Evolutionary conservation across 2,329 filamentous ascomycete genomes (phyloP).

Genomic region (Epichloe bromicola): DNA sequence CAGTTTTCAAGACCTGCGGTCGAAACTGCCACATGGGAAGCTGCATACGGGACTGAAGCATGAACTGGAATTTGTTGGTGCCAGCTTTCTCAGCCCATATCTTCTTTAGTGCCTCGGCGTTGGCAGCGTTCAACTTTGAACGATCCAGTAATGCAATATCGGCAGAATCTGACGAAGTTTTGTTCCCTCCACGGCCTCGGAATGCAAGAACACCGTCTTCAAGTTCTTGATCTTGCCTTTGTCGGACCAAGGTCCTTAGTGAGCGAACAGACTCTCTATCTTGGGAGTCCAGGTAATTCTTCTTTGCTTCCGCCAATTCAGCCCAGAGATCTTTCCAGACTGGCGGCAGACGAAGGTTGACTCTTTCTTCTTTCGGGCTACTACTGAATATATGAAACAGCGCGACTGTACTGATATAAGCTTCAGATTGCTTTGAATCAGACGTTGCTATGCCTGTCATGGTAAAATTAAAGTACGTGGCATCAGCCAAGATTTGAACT

Average conservation of each 20-base stretch:
- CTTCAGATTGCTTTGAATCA: constrained; percentile 70
- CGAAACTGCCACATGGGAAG: constrained; percentile 85
- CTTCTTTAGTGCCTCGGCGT: constrained; percentile 37
- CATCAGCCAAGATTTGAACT: constrained; percentile 31
- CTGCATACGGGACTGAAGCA: constrained; percentile 66
- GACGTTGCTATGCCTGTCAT: constrained; percentile 67
- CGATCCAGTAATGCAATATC: constrained; percentile 37
- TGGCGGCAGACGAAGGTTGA: constrained; percentile 62
- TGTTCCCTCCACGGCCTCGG: constrained; percentile 41
- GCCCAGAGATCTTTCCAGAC: constrained; percentile 78
- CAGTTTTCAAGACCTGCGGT: constrained; percentile 60
- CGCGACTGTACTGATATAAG: constrained; percentile 68
- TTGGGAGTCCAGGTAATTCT: constrained; percentile 52
- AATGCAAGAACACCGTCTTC: constrained; percentile 70
- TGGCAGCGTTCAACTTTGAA: constrained; percentile 23
- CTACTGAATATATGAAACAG: constrained; percentile 70
- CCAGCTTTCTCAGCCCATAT: constrained; percentile 47
- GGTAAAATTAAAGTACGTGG: constrained; percentile 49
- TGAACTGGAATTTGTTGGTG: constrained; percentile 55
- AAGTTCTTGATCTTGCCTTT: constrained; percentile 54
- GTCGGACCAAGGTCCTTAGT: constrained; percentile 57
- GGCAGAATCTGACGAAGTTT: constrained; percentile 31
- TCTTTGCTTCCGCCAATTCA: constrained; percentile 61
- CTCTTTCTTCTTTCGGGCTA: constrained; percentile 76
- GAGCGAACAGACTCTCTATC: constrained; percentile 58